Evolutionary conservation across 2,329 filamentous ascomycete species (phyloP).

Genomic region (Microascus cirrosus): DNA sequence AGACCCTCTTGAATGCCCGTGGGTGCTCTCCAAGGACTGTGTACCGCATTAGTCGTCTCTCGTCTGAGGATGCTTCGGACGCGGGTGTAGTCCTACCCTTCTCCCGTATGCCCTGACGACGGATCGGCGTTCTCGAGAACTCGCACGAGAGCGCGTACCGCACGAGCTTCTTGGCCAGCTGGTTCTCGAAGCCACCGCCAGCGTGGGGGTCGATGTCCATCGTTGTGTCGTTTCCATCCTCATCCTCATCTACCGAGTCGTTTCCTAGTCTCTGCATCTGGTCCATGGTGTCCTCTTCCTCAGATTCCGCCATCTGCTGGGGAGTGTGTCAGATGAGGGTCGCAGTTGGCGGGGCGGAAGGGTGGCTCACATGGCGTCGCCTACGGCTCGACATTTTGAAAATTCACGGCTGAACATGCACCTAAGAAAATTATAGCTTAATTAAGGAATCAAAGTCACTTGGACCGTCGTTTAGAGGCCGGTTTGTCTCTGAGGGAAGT

Average conservation of each 20-base stretch:
- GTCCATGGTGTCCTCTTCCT: not conserved
- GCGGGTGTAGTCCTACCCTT: constrained; percentile 36
- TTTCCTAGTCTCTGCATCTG: not conserved
- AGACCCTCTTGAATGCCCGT: constrained; percentile 65
- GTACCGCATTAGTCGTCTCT: not conserved
- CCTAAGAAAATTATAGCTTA: not conserved
- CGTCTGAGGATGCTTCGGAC: not conserved
- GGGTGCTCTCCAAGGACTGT: constrained; percentile 60
- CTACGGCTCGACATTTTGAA: not conserved
- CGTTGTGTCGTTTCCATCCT: constrained; percentile 25
- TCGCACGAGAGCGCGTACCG: constrained; percentile 58
- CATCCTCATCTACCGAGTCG: constrained; percentile 12
- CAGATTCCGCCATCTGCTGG: not conserved
- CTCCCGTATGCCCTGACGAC: constrained; percentile 50
- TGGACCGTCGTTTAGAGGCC: not conserved
- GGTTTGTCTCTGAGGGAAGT: not conserved
- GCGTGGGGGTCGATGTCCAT: constrained; percentile 17
- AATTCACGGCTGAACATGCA: not conserved
- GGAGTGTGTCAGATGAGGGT: not conserved
- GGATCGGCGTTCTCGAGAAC: constrained; percentile 48
- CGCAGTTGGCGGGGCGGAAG: not conserved
- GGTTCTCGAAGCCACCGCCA: constrained; percentile 31
- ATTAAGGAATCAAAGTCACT: not conserved
- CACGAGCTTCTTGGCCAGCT: constrained; percentile 55
- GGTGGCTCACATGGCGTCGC: not conserved